Evolutionary conservation across 192 early-diverging fungal species (phyloP).

Genomic region (Coemansia furcata): DNA sequence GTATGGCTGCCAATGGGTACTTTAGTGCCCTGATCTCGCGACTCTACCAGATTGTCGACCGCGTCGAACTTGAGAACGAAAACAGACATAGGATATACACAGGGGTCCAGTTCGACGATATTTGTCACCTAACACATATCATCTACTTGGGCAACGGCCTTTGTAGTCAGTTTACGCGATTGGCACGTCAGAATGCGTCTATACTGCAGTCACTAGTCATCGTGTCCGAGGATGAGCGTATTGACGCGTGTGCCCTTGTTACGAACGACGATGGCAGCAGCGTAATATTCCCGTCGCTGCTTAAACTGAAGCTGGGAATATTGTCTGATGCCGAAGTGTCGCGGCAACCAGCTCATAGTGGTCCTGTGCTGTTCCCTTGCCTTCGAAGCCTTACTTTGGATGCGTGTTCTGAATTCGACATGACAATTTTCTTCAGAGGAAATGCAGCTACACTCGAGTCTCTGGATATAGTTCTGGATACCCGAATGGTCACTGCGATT

Average conservation of each 20-base stretch:
- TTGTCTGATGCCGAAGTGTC: background rate
- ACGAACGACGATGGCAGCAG: background rate
- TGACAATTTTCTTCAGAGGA: slow-evolving; percentile 1
- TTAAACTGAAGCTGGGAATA: background rate
- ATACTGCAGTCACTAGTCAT: background rate
- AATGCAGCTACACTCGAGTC: slow-evolving; percentile 2
- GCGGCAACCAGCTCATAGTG: background rate
- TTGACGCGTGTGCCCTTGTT: background rate
- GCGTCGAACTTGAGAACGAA: background rate
- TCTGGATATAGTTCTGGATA: background rate
- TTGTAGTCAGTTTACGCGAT: background rate
- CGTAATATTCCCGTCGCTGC: background rate
- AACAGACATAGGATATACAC: background rate
- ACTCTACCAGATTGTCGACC: background rate
- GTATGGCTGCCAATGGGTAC: background rate
- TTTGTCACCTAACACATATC: background rate
- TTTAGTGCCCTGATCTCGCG: background rate
- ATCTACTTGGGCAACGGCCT: background rate
- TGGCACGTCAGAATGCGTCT: background rate
- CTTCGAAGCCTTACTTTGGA: background rate
- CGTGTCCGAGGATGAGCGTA: background rate
- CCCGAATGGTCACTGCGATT: background rate
- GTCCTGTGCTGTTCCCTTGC: background rate
- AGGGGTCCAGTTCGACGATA: background rate
- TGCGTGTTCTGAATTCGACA: background rate